Evolutionary conservation across 1,284 basidiomycete genomes (phyloP), one percentile per base, ranked within the genome.

Genomic region (Butyriboletus appendiculatus): DNA sequence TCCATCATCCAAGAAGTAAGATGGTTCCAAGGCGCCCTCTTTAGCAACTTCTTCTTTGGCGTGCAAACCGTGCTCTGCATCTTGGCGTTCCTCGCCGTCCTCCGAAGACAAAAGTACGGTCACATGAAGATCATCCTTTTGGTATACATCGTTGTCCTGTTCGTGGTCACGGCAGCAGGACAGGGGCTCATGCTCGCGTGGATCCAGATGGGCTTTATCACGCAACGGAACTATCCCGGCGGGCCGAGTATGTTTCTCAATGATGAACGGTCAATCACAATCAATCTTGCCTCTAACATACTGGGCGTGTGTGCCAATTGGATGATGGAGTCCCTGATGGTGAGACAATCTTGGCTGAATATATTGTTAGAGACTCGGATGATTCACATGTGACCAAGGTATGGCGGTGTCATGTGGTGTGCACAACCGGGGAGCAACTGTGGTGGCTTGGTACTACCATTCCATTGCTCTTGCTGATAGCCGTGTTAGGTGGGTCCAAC

Each of bases 201-300:
- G 45, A 56, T 61, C 34, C 60, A 56, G 37, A 59, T 49, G 57
- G 57, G 38, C 3, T 61, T 59, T 24, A 47, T 61, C 37, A 53
- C 37, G 14, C 41, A 47, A 18, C 38, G 60, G n/a, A 22, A 56
- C 38, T 62, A 62, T 35, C 60, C 60, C 0, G 60, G 60, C 9
- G 59, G 59, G 22, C 57, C 60, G 18, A 59, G 40, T 16, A 33
- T 50, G 57, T 52, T 32, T 74, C 51, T 59, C 28, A 43, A 1
- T 1, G 16, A 33, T n/a, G n/a, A 48, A 32, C 50, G 43, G 34
- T 26, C 46, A 7, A 12, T n/a, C 14, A 41, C 48, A 7, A n/a
- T 38, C 37, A 59, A 52, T 32, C 9, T 56, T n/a, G 33, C 15
- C 12, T 20, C 43, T 10, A 50, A 9, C 1, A 37, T 59, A 24